A percentile compares a stretch with the other conserved stretches of the same genome.
Evolutionary conservation across 1,284 basidiomycete species (phyloP).

Genomic region (Leccinum fuscescens): DNA sequence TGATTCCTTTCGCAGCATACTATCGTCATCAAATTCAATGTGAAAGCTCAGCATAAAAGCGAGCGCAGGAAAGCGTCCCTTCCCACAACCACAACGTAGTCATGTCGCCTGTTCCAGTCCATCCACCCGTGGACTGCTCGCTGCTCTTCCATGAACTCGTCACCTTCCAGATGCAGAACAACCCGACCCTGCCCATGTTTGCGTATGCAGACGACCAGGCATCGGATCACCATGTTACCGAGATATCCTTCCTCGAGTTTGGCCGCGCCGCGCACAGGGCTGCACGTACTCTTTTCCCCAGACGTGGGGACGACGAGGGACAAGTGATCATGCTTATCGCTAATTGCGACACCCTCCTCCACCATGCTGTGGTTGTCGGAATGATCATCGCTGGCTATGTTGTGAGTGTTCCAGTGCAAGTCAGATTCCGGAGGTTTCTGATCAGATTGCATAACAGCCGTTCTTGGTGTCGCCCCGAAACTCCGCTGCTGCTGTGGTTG

Average conservation of each 20-base stretch:
- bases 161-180: conserved; percentile 21
- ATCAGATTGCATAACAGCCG: conserved; percentile 18
- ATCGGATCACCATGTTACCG: conserved; percentile 5
- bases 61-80: too few relatives aligned
- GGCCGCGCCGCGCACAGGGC: conserved; percentile 29
- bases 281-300: conserved; percentile 19
- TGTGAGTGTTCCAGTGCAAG: conserved; percentile 13
- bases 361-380: conserved; percentile 28
- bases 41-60: not conserved
- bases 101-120: conserved; percentile 1
- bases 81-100: not conserved
- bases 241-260: conserved; percentile 26
- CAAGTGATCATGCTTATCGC: conserved; percentile 31
- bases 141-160: conserved; percentile 14
- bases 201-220: conserved; percentile 13
- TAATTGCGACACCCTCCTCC: conserved; percentile 29
- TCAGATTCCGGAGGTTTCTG: not conserved
- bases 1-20: not conserved
- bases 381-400: conserved; percentile 28
- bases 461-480: conserved; percentile 35
- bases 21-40: not conserved
- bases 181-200: conserved; percentile 18
- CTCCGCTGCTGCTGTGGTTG: conserved; percentile 25
- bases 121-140: conserved; percentile 10
- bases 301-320: conserved; percentile 14